Evolutionary conservation across 495 filamentous ascomycete species (phyloP), one percentile per base, ranked within the genome.

Genomic region (Xylaria flabelliformis): DNA sequence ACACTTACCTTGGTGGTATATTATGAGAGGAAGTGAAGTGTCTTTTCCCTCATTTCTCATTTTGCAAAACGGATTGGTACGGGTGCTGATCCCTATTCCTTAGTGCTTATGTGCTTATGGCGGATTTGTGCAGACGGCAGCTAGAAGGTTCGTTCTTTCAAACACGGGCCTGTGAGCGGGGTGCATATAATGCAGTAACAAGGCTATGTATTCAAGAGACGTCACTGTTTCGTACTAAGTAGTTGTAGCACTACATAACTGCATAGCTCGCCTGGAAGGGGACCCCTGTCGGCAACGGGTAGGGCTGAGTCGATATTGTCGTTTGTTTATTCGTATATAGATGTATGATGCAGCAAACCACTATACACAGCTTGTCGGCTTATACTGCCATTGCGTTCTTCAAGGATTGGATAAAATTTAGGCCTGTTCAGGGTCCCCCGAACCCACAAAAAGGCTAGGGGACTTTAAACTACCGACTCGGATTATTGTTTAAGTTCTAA

Each of bases 221-320:
- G 17, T 50, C 46, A 6, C n/a, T 12, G 29, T 55, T 12, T 55
- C 24, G 24, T 6, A n/a, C n/a, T n/a, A n/a, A n/a, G n/a, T n/a
- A 55, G 29, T 4, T 29, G 24, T 5, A 29, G 51, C 51, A 24
- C 51, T 29, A 26, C 24, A 12, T 24, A 26, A 55, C 51, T 55
- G 51, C 50, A 55, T 29, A 10, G 51, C 21, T 55, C 24, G 24
- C 26, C 46, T 51, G 3, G 21, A 51, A 51, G 10, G 50, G 50
- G 24, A 10, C 24, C 51, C 51, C 51, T 55, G 51, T 29, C 51
- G 6, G 29, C 12, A 12, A 55, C 51, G 51, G 51, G 51, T 55
- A 55, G 51, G 51, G 51, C 51, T 55, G 51, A 55, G 51, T 55
- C 24, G 51, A 29, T 55, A 55, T 55, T 12, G 51, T 39, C 6